These are phyloP conservation scores for Narthecium ossifragum DNA, from an alignment of 106 monocot species.

Conservation along the genomic window DNA sequence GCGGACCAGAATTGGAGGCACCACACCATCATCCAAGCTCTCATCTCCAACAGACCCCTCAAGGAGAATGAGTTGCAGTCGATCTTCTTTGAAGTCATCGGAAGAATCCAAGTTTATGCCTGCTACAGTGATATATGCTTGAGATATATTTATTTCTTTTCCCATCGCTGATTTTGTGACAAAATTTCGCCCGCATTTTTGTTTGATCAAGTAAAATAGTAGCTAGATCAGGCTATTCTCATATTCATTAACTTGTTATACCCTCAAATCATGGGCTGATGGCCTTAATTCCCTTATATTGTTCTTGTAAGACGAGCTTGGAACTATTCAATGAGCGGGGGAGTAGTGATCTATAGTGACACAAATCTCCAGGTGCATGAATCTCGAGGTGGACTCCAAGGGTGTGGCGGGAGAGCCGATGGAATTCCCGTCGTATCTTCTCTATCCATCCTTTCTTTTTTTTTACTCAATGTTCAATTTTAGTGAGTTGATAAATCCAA, in stretches of 20 bases:
- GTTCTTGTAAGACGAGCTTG: too few relatives aligned
- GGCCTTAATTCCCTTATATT: too few relatives aligned
- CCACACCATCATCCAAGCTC: slow-evolving; percentile 77
- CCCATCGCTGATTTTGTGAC: background rate
- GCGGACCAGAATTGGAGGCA: slow-evolving; percentile 45
- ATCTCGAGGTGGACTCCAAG: slow-evolving; percentile 12
- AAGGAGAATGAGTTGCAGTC: slow-evolving; percentile 55
- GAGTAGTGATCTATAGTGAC: slow-evolving; percentile 1
- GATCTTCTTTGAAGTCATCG: slow-evolving; percentile 61
- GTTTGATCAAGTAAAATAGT: too few relatives aligned
- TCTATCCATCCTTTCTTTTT: too few relatives aligned
- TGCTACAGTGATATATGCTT: background rate
- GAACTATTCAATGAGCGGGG: too few relatives aligned
- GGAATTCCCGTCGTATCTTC: slow-evolving; percentile 8
- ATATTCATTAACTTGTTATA: too few relatives aligned
- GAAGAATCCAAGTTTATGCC: slow-evolving; percentile 57
- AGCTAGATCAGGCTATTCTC: too few relatives aligned
- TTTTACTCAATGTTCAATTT: too few relatives aligned
- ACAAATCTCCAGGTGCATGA: too few relatives aligned
- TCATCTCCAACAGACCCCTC: slow-evolving; percentile 73
- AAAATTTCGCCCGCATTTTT: too few relatives aligned
- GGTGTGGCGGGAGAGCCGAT: background rate
- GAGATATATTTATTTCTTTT: background rate
- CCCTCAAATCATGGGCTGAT: too few relatives aligned
- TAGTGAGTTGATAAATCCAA: too few relatives aligned